Conservation (phyloP, 371 early-diverging fungal genomes). For the Phascolomyces articulosus region DNA sequence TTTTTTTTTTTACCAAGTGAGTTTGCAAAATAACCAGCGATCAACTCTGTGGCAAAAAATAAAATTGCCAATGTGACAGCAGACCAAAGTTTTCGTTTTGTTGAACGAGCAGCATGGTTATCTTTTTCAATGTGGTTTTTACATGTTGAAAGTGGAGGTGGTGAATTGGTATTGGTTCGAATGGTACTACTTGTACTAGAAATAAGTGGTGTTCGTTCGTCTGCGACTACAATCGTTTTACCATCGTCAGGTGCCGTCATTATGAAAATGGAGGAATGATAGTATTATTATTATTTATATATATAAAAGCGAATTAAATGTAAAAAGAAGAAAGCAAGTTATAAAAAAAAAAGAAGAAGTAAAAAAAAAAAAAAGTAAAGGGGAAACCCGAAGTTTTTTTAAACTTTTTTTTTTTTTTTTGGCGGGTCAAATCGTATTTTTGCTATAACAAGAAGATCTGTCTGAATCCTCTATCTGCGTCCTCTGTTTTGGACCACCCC, state of each 20-base stretch:
- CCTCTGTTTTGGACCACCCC: too few species aligned
- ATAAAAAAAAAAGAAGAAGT: not conserved
- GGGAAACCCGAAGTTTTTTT: too few species aligned
- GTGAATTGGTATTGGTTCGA: slow-evolving; percentile 5
- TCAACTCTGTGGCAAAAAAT: slow-evolving; percentile 73
- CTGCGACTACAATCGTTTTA: not conserved
- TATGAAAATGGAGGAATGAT: too few species aligned
- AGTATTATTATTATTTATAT: too few species aligned
- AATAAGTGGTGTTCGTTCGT: slow-evolving; percentile 8
- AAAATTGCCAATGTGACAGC: slow-evolving; percentile 59
- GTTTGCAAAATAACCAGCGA: slow-evolving; percentile 72
- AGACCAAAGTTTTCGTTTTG: slow-evolving; percentile 50
- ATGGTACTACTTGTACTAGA: not conserved
- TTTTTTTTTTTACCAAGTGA: slow-evolving; percentile 43
- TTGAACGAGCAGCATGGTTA: slow-evolving; percentile 21
- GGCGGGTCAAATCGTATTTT: too few species aligned
- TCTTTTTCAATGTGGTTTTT: slow-evolving; percentile 29
- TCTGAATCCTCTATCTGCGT: too few species aligned
- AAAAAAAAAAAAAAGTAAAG: too few species aligned
- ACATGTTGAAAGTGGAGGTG: slow-evolving; percentile 29
- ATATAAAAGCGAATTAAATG: too few species aligned
- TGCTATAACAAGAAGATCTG: too few species aligned
- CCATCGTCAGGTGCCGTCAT: not conserved
- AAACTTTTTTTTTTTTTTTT: too few species aligned
- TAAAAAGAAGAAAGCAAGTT: not conserved